A percentile compares a stretch with the other conserved stretches of the same genome.
phyloP scores from a whole-genome alignment of 164 flowering plant genomes.

The Annona cherimola region DNA sequence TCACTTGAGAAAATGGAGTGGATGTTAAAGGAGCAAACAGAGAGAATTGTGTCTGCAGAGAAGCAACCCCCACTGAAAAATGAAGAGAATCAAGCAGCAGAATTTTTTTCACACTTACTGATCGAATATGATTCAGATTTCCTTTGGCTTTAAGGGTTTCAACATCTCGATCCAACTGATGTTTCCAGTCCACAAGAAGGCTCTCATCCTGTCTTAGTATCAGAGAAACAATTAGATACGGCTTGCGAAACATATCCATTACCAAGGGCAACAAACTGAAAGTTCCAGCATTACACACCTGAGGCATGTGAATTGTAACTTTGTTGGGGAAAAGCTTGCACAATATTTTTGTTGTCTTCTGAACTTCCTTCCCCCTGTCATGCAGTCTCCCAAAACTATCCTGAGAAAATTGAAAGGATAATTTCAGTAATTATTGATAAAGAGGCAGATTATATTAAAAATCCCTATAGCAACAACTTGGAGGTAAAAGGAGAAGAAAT shows the following conservation, averaged over 20 bases:
- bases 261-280: background rate
- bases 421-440: background rate
- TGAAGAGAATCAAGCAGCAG: background rate
- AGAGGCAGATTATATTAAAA: background rate
- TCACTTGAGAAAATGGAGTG: too few species aligned
- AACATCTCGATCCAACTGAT: constrained; percentile 67
- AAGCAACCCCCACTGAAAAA: too few species aligned
- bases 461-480: background rate
- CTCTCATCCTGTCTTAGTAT: constrained; percentile 55
- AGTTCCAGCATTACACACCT: constrained; percentile 38
- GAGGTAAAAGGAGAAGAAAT: background rate
- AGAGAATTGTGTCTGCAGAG: too few species aligned
- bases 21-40: too few species aligned
- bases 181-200: constrained; percentile 73
- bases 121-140: constrained; percentile 54
- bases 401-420: constrained; percentile 29
- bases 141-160: constrained; percentile 67
- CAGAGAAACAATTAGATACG: background rate
- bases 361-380: constrained; percentile 76
- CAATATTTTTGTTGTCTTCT: constrained; percentile 61
- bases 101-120: constrained; percentile 44
- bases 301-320: constrained; percentile 83
- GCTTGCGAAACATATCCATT: background rate
- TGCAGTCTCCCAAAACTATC: constrained; percentile 85
- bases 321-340: constrained; percentile 80